These are phyloP conservation scores for Boletus subcaerulescens DNA, from an alignment of 768 basidiomycete genomes.

Conservation along the genomic window DNA sequence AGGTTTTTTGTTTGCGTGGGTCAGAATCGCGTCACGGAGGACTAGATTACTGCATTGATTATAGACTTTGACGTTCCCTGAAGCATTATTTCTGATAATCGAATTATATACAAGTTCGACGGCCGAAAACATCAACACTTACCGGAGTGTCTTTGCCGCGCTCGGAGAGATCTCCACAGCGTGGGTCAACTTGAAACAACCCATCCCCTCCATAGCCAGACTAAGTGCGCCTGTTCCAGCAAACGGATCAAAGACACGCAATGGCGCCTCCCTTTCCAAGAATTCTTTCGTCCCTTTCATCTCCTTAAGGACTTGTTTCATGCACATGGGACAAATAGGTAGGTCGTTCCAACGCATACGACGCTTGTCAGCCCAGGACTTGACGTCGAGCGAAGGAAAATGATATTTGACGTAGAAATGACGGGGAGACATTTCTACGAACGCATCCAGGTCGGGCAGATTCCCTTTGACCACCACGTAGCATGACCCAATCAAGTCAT, in stretches of 20 bases:
- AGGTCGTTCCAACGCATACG: slow-evolving; percentile 36
- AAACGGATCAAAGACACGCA: slow-evolving; percentile 43
- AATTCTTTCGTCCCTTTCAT: slow-evolving; percentile 34
- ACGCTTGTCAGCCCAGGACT: slow-evolving; percentile 37
- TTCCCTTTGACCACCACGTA: slow-evolving; percentile 41
- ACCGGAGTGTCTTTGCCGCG: slow-evolving; percentile 66
- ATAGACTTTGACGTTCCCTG: slow-evolving; percentile 49
- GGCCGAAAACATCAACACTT: slow-evolving; percentile 15
- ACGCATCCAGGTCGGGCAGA: slow-evolving; percentile 36
- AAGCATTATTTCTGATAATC: slow-evolving; percentile 45
- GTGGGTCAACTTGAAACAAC: slow-evolving; percentile 58
- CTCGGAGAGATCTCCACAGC: slow-evolving; percentile 74
- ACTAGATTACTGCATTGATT: slow-evolving; percentile 72
- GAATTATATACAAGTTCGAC: not conserved
- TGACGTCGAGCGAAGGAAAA: slow-evolving; percentile 42
- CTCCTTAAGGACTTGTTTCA: slow-evolving; percentile 28
- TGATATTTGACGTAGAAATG: slow-evolving; percentile 58
- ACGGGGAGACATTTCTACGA: slow-evolving; percentile 51
- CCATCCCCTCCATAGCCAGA: slow-evolving; percentile 52
- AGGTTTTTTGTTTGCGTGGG: slow-evolving; percentile 39
- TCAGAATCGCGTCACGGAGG: slow-evolving; percentile 56
- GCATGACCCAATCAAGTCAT: slow-evolving; percentile 46
- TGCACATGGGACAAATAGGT: slow-evolving; percentile 47
- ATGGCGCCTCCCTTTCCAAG: slow-evolving; percentile 19
- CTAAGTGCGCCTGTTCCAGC: slow-evolving; percentile 59